These are phyloP conservation scores for Neurospora terricola DNA, from an alignment of 495 filamentous ascomycete genomes.

Conservation along the genomic window DNA sequence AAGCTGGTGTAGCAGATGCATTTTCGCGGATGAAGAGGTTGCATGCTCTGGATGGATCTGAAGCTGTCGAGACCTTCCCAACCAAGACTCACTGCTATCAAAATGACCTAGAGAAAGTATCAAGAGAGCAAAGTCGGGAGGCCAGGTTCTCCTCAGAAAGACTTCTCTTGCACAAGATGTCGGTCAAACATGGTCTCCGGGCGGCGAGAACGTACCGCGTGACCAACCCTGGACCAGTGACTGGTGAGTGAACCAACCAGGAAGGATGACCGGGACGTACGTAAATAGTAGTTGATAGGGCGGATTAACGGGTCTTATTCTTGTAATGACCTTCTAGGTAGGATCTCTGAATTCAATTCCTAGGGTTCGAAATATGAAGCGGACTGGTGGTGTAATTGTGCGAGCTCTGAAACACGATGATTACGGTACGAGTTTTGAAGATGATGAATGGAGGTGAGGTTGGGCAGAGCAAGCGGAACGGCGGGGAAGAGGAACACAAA, in stretches of 20 bases:
- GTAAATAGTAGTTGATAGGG: neutral
- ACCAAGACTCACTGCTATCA: neutral
- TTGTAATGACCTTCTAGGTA: neutral
- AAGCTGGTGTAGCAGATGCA: neutral
- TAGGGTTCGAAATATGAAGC: neutral
- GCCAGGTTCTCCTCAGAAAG: neutral
- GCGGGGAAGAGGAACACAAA: neutral
- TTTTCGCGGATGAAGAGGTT: neutral
- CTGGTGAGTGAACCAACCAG: neutral
- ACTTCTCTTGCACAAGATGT: neutral
- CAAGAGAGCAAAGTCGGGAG: neutral
- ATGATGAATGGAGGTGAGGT: neutral
- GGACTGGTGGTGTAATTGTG: neutral
- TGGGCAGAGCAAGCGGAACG: neutral
- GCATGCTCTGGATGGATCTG: neutral
- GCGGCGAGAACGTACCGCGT: conserved; percentile 10
- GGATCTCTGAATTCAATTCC: neutral
- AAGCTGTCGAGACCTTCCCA: neutral
- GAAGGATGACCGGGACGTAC: neutral
- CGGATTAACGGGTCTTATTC: neutral
- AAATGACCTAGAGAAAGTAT: neutral
- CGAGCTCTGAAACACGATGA: neutral
- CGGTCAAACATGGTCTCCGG: neutral
- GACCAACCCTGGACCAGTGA: conserved; percentile 3
- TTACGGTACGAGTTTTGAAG: neutral